Conservation (phyloP, 1,139 yeast genomes). For the Scheffersomyces lignicola region DNA sequence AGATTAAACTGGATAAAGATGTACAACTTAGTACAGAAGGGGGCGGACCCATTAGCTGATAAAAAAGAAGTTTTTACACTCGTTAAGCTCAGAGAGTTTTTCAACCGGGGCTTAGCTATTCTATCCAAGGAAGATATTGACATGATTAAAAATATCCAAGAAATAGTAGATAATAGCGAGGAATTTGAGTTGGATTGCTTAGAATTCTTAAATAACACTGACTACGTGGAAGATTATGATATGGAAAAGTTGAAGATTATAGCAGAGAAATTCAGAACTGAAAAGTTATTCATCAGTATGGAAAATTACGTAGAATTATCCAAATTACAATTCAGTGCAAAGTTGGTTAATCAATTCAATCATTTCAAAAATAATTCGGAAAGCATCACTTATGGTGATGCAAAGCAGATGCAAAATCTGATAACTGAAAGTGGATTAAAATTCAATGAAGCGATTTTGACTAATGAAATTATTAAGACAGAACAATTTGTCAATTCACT, state of each 20-base stretch:
- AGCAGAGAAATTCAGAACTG: constrained; percentile 24
- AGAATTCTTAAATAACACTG: constrained; percentile 21
- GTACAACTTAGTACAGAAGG: constrained; percentile 33
- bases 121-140: constrained; percentile 29
- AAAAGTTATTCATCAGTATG: constrained; percentile 28
- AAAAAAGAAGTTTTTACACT: constrained; percentile 39
- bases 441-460: constrained; percentile 19
- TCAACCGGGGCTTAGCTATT: constrained; percentile 41
- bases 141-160: constrained; percentile 21
- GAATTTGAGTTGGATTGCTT: constrained; percentile 27
- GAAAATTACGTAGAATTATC: constrained; percentile 29
- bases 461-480: constrained; percentile 22
- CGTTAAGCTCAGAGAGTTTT: constrained; percentile 34
- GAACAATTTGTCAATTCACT: constrained; percentile 43
- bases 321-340: constrained; percentile 24
- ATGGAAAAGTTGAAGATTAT: constrained; percentile 20
- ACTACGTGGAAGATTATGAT: constrained; percentile 26
- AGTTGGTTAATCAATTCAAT: constrained; percentile 22
- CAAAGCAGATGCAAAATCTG: constrained; percentile 23
- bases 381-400: constrained; percentile 21
- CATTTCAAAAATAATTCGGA: constrained; percentile 12
- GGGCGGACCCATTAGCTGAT: constrained; percentile 43
- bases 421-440: constrained; percentile 27
- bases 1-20: constrained; percentile 51
- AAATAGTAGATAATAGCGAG: constrained; percentile 32